phyloP scores from a whole-genome alignment of 139 green algal species.

The Chlamydomonas sp. region DNA sequence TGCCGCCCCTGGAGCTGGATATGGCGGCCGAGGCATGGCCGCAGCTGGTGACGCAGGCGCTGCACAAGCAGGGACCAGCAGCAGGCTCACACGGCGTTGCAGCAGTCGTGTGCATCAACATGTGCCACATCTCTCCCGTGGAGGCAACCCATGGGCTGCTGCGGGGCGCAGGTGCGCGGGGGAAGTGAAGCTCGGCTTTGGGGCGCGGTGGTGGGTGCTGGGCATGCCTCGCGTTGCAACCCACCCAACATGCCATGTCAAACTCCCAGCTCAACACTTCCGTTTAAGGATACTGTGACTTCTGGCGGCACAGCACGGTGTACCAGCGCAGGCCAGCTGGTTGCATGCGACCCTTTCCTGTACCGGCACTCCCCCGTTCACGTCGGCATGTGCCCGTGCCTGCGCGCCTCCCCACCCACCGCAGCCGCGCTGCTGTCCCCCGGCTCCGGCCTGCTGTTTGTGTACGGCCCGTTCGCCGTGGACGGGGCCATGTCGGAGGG shows the following conservation, averaged over 20 bases:
- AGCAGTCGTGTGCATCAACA: slow-evolving; percentile 56
- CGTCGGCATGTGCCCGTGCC: not conserved
- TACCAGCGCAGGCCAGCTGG: not conserved
- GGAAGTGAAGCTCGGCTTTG: not conserved
- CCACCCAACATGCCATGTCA: not conserved
- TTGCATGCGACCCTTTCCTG: not conserved
- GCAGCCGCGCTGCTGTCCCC: not conserved
- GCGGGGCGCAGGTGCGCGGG: slow-evolving; percentile 37
- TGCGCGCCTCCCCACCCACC: not conserved
- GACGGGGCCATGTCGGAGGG: slow-evolving; percentile 51
- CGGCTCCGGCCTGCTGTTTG: slow-evolving; percentile 34
- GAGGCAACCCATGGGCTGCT: slow-evolving; percentile 59
- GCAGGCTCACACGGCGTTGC: not conserved
- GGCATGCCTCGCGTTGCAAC: not conserved
- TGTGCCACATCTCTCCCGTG: slow-evolving; percentile 70
- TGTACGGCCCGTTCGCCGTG: slow-evolving; percentile 71
- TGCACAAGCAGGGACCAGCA: no score
- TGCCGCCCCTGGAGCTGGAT: slow-evolving; percentile 51
- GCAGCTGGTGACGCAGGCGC: slow-evolving; percentile 5
- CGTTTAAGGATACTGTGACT: not conserved
- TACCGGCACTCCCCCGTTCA: not conserved
- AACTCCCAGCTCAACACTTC: not conserved
- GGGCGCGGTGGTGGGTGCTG: not conserved
- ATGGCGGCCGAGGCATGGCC: not conserved
- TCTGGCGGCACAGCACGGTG: not conserved